Conservation (phyloP, 306 rosid genomes). For the Corylus heterophylla region DNA sequence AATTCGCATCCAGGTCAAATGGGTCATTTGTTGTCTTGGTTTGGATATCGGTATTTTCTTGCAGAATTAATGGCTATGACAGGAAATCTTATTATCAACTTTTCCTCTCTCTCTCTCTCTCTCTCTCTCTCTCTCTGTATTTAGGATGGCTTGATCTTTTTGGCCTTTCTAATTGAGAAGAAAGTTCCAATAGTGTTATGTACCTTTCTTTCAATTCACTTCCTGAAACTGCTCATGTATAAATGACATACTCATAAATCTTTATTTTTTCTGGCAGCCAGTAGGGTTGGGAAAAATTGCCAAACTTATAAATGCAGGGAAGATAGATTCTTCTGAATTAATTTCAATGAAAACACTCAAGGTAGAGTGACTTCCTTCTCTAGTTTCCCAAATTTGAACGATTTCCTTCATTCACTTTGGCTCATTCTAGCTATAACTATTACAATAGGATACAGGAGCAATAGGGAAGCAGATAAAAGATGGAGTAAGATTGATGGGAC, state of each 20-base stretch:
- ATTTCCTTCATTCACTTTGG: slow-evolving; percentile 24
- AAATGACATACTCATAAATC: neutral
- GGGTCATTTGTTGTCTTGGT: neutral
- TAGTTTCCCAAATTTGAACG: slow-evolving; percentile 17
- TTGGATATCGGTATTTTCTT: slow-evolving; percentile 1
- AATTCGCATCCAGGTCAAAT: neutral
- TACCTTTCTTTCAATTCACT: neutral
- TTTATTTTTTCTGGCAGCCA: slow-evolving; percentile 54
- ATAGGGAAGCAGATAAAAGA: slow-evolving; percentile 90
- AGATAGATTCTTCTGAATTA: slow-evolving; percentile 88
- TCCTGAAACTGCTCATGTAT: slow-evolving; percentile 10
- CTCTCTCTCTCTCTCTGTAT: neutral
- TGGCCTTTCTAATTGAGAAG: neutral
- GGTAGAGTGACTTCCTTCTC: slow-evolving; percentile 46
- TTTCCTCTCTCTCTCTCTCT: neutral
- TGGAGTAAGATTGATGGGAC: slow-evolving; percentile 96
- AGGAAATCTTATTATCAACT: neutral
- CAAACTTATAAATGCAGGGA: slow-evolving; percentile 76
- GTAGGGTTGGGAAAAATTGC: slow-evolving; percentile 91
- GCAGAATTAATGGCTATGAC: slow-evolving; percentile 10
- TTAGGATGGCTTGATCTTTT: neutral
- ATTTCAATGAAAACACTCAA: slow-evolving; percentile 93
- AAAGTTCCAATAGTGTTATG: neutral
- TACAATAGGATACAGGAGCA: slow-evolving; percentile 78
- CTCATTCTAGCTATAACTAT: slow-evolving; percentile 31